Evolutionary conservation across 1,284 basidiomycete genomes (phyloP).

Genomic region (Abortiporus biennis): DNA sequence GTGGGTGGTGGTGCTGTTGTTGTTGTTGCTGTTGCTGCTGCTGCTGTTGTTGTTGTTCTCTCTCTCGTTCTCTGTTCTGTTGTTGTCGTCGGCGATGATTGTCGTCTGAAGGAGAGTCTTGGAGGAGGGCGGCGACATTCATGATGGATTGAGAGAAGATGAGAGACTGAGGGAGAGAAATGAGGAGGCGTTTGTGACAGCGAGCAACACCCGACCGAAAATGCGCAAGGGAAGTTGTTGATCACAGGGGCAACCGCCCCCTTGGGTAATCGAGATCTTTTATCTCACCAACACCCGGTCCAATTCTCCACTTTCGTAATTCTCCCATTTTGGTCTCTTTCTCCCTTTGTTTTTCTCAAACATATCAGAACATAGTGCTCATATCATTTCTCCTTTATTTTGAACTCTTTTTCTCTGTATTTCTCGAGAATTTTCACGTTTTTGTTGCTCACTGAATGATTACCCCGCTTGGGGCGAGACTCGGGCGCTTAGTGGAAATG

Average conservation of each 20-base stretch:
- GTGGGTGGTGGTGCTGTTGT: conserved; percentile 5
- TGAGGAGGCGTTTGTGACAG: neutral
- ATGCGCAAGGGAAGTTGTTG: neutral
- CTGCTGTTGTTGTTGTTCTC: conserved; percentile 14
- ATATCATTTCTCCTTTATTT: too few species aligned
- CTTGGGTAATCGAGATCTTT: neutral
- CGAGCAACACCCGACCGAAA: neutral
- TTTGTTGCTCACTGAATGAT: too few species aligned
- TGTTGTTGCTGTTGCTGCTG: conserved; percentile 15
- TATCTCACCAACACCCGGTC: neutral
- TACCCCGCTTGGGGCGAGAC: too few species aligned
- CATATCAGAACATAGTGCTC: too few species aligned
- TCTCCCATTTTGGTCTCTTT: too few species aligned
- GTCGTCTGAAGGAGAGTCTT: conserved; percentile 60
- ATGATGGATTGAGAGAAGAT: conserved; percentile 27
- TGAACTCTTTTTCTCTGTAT: too few species aligned
- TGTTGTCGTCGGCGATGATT: conserved; percentile 21
- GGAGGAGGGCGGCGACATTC: conserved; percentile 68
- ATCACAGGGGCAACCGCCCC: neutral
- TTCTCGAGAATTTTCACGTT: too few species aligned
- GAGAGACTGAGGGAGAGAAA: neutral
- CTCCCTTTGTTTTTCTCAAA: too few species aligned
- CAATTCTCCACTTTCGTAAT: too few species aligned
- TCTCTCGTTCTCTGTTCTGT: conserved; percentile 15
- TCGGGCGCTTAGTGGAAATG: too few species aligned